Percentiles rank a stretch among this genome's conserved stretches.
Evolutionary conservation across 441 rosid species (phyloP).

Genomic region (Omphalea diandra): DNA sequence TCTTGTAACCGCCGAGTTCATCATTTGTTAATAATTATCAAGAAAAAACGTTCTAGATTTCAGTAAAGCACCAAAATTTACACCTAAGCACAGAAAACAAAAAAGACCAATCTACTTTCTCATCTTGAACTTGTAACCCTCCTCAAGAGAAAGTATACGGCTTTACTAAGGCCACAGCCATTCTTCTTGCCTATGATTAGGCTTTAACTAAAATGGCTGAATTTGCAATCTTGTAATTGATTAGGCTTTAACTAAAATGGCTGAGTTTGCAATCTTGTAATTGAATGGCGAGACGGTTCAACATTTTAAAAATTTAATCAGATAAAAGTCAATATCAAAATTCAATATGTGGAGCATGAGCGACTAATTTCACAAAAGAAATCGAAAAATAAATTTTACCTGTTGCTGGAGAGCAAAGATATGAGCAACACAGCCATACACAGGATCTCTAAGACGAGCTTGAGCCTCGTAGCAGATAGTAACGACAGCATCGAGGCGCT

Average conservation of each 20-base stretch:
- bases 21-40: slow-evolving; percentile 21
- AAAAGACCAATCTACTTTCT: background rate
- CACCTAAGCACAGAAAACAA: slow-evolving; percentile 14
- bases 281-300: too few relatives aligned
- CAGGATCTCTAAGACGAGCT: slow-evolving; percentile 88
- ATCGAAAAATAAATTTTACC: slow-evolving; percentile 40
- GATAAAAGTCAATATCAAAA: too few relatives aligned
- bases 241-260: too few relatives aligned
- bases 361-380: too few relatives aligned
- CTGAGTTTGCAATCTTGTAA: too few relatives aligned
- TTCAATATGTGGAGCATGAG: too few relatives aligned
- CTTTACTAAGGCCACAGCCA: background rate
- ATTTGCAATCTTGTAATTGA: too few relatives aligned
- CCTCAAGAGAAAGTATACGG: too few relatives aligned
- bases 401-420: slow-evolving; percentile 95
- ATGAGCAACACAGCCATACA: slow-evolving; percentile 92
- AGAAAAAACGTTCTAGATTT: slow-evolving; percentile 35
- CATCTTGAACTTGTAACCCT: background rate
- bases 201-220: too few relatives aligned
- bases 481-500: slow-evolving; percentile 78
- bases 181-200: too few relatives aligned
- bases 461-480: slow-evolving; percentile 93
- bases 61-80: slow-evolving; percentile 30
- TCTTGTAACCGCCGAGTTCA: slow-evolving; percentile 38
- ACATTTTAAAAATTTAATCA: too few relatives aligned